Base-by-base conservation (phyloP, 257 asterid genomes). In the Plantago major region DNA sequence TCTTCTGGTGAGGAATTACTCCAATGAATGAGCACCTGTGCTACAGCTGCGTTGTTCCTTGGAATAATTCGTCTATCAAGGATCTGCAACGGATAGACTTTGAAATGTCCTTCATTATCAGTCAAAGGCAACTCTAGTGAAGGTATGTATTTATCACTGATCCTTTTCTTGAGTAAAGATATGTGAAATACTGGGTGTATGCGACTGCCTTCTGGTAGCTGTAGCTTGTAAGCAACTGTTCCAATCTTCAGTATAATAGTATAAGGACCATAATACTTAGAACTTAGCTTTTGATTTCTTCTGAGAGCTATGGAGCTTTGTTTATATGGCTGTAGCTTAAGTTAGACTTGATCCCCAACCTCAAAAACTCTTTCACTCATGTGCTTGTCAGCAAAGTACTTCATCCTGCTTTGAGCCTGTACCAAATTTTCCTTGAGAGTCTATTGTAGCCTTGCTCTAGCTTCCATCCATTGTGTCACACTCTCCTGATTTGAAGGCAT, bases 261-360 rank as follows among this genome's bases (percentile, higher is more conserved):
- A 11, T 26, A 48, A 0, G 46, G 66, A 0, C 66, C 66, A 46
- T 12, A 62, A 15, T 62, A 62, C 10, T 14, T 62, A 5, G 44
- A 11, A 1, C 57, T 14, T 0, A 62, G 15, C n/a, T 62, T 62
- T 10, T 22, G 22, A 4, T 28, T 46, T 6, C 5, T 46, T 10
- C 45, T 13, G 0, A 47, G 2, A 10, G 0, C 10, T 0, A 47
- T 12, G 4, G 42, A 46, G 2, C 5, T 22, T 5, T 62, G 11
- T 7, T 7, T 7, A 16, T 12, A 62, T 0, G 46, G 57, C 5
- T 46, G 65, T 0, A 60, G 54, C 14, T 22, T 60, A 2, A 60
- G 10, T 5, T 46, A 60, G 1, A 60, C 65, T 12, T 44, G 22
- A 13, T 60, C 65, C 14, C 65, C 55, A 9, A 44, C 22, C 13